Base-by-base conservation (phyloP, 176 grass and related monocot species). In the Ampelocalamus luodianensis region DNA sequence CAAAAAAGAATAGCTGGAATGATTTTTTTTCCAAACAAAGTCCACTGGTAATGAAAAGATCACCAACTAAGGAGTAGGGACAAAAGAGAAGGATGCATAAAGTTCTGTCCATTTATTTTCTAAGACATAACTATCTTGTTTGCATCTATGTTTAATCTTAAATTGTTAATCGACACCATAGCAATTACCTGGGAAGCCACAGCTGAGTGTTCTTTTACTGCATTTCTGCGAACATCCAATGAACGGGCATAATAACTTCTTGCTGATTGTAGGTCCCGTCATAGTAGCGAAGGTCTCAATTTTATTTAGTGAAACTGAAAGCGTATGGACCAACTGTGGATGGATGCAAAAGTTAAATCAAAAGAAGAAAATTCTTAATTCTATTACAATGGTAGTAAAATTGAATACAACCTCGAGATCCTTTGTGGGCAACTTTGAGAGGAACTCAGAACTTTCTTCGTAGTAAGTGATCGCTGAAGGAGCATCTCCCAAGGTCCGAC, bases 221-320 rank as follows among this genome's bases (percentile, higher is more conserved):
- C 90, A 82, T 85, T 84, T 70, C 86, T 87, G 65, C 93, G 89
- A 82, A 99, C 93, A 18, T 91, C 88, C 91, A 96, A 96, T 37
- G 96, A 92, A 12, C 70, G 82, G 43, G 86, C 83, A 92, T 99
- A 99, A 85, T 94, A 96, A 79, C 59, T 90, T 90, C 91, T 96
- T 27, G 96, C 93, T 71, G 90, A 99, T 83, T 99, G 58, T 15
- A 99, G 90, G 72, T 99, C 88, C 96, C 93, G 40, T 69, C 89
- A 78, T 99, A 99, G 54, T 96, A 99, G 48, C 70, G 89, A 81
- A 99, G 88, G 71, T 99, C 93, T 72, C 93, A 79, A 96, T 88
- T 91, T 99, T 99, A 87, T 99, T 96, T 56, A 99, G 90, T 32
- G 96, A 99, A 89, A 99, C 91, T 14, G 96, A 96, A 6, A 99